Conservation (phyloP, 1,284 basidiomycete genomes). For the Pseudozyma sp. region DNA sequence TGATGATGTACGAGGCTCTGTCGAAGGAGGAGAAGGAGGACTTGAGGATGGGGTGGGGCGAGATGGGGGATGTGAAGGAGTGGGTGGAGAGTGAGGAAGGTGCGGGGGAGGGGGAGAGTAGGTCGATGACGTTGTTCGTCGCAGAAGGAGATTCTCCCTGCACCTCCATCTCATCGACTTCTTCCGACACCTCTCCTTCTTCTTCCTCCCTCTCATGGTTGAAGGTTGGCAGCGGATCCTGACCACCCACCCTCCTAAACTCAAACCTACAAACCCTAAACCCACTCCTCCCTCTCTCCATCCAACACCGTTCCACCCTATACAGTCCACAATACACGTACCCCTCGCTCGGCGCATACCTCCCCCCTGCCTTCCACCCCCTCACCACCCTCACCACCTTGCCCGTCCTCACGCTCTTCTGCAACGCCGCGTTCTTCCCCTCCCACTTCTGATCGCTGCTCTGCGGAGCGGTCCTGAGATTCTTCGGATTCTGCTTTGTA, state of each 20-base stretch:
- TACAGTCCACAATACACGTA: constrained; percentile 89
- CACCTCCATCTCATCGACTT: background rate
- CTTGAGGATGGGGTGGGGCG: constrained; percentile 16
- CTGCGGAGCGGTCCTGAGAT: constrained; percentile 86
- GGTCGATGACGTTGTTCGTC: background rate
- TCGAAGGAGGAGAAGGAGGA: constrained; percentile 8
- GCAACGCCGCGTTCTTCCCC: constrained; percentile 78
- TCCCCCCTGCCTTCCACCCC: constrained; percentile 79
- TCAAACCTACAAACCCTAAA: constrained; percentile 42
- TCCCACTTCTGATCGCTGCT: constrained; percentile 82
- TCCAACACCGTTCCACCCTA: constrained; percentile 72
- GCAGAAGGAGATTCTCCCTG: too few species aligned
- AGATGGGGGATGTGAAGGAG: constrained; percentile 2
- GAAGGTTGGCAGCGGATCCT: constrained; percentile 36
- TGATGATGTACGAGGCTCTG: constrained; percentile 23
- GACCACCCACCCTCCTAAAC: constrained; percentile 21
- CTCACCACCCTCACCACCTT: constrained; percentile 84
- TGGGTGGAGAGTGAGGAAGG: constrained; percentile 12
- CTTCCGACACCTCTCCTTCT: background rate
- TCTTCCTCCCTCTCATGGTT: constrained; percentile 14
- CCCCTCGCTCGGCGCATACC: constrained; percentile 66
- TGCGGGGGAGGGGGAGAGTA: background rate
- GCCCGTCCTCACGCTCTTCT: constrained; percentile 77
- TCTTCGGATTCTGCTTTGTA: constrained; percentile 77
- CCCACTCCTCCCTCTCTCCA: constrained; percentile 41